phyloP scores from a whole-genome alignment of 441 rosid genomes.

The Mallotus japonicus region DNA sequence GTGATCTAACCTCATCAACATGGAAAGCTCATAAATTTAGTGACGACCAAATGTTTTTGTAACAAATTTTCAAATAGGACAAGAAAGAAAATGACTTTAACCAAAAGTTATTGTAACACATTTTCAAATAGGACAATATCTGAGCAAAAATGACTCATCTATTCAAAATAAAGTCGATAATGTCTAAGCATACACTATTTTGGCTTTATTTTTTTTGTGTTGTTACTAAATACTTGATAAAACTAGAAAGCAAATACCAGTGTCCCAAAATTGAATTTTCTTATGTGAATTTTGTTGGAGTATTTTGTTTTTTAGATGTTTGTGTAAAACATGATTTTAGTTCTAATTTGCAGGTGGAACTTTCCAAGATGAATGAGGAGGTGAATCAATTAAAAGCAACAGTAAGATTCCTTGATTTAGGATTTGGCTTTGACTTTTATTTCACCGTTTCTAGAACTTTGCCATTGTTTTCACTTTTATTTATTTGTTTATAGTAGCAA shows the following conservation, averaged over 20 bases:
- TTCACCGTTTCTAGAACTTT: background rate
- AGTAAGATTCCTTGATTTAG: constrained; percentile 36
- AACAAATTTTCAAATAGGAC: no score
- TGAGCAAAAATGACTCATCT: no score
- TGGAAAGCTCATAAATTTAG: no score
- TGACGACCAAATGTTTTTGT: no score
- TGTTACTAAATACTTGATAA: background rate
- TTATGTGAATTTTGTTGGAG: background rate
- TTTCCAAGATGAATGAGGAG: constrained; percentile 62
- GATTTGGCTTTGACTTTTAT: background rate
- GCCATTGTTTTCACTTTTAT: background rate
- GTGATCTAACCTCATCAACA: no score
- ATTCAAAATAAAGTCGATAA: no score
- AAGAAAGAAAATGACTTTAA: no score
- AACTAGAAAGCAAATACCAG: background rate
- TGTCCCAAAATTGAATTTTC: background rate
- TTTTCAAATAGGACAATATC: no score
- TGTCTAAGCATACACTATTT: no score
- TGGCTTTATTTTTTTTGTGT: no score
- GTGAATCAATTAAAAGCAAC: constrained; percentile 46
- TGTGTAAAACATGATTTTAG: constrained; percentile 15
- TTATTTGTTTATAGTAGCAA: background rate
- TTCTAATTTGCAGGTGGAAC: constrained; percentile 56
- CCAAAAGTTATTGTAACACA: no score
- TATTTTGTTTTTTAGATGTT: background rate